phyloP scores from a whole-genome alignment of 2,329 filamentous ascomycete genomes.

The Sphaerulina musiva region DNA sequence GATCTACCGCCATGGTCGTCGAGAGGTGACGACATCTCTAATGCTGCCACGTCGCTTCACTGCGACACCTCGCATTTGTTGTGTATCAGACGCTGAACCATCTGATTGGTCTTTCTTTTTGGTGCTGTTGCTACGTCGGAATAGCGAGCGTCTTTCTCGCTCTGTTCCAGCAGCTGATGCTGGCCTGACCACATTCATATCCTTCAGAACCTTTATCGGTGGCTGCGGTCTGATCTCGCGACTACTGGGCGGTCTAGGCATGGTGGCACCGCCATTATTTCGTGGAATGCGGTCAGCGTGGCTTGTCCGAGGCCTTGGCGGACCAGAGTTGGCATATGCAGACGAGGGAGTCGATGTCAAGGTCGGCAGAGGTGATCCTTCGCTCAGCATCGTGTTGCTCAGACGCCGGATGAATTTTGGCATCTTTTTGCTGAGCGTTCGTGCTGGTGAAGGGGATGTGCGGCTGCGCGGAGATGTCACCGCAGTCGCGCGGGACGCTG shows the following conservation, averaged over 20 bases:
- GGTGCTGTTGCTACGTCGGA: constrained; percentile 19
- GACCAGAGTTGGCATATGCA: constrained; percentile 11
- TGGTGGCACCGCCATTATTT: not conserved
- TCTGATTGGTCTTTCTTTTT: constrained; percentile 6
- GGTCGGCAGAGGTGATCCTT: constrained; percentile 17
- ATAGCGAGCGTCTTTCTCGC: constrained; percentile 16
- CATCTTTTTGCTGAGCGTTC: constrained; percentile 27
- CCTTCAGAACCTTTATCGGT: constrained; percentile 15
- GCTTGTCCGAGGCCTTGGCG: constrained; percentile 21
- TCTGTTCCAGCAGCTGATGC: constrained; percentile 14
- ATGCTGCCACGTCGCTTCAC: constrained; percentile 22
- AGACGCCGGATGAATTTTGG: constrained; percentile 31
- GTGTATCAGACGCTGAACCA: not conserved
- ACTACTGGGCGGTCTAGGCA: constrained; percentile 11
- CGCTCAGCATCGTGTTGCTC: constrained; percentile 24
- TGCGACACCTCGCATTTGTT: constrained; percentile 5
- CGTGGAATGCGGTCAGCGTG: constrained; percentile 14
- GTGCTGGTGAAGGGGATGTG: constrained; percentile 23
- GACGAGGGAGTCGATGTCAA: constrained; percentile 21
- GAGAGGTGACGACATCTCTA: constrained; percentile 21
- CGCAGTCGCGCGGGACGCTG: constrained; percentile 3
- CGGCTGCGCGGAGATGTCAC: constrained; percentile 15
- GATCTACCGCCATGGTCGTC: constrained; percentile 21
- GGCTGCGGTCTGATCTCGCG: constrained; percentile 12
- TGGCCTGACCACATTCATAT: constrained; percentile 12